phyloP scores from a whole-genome alignment of 2,329 filamentous ascomycete genomes.

The Amylocarpus encephaloides region DNA sequence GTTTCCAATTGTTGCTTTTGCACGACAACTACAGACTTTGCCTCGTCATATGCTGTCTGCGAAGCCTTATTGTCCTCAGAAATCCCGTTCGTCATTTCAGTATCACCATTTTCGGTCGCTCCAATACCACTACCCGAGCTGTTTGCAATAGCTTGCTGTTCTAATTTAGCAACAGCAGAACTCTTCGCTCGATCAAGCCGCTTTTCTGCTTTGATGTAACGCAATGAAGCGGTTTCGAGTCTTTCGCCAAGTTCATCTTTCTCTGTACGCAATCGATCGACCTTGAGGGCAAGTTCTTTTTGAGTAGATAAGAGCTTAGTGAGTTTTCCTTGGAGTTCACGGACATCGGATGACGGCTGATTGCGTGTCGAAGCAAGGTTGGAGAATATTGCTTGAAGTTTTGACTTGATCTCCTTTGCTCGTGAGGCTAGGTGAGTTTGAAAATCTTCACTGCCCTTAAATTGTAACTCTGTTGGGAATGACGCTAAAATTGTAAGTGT shows the following conservation, averaged over 20 bases:
- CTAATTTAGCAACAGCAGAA: conserved; percentile 81
- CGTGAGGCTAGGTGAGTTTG: conserved; percentile 73
- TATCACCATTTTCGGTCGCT: conserved; percentile 36
- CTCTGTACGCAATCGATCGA: conserved; percentile 69
- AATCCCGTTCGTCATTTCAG: conserved; percentile 41
- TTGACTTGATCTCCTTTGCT: conserved; percentile 67
- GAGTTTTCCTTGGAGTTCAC: conserved; percentile 68
- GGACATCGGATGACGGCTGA: conserved; percentile 58
- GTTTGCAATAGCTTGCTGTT: conserved; percentile 72
- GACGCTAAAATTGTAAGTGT: conserved; percentile 39
- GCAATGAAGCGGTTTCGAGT: conserved; percentile 78
- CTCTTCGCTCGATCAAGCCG: conserved; percentile 87
- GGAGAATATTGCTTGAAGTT: conserved; percentile 63
- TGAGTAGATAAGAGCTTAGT: conserved; percentile 70
- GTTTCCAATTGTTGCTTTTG: conserved; percentile 84
- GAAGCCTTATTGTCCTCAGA: conserved; percentile 57
- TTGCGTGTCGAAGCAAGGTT: conserved; percentile 47
- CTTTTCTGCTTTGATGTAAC: conserved; percentile 94
- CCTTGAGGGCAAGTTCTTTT: conserved; percentile 70
- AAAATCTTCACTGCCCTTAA: conserved; percentile 65
- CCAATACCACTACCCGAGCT: conserved; percentile 34
- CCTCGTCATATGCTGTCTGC: conserved; percentile 71
- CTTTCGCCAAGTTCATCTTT: conserved; percentile 82
- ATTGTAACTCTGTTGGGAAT: conserved; percentile 53
- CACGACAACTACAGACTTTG: conserved; percentile 67